phyloP scores from a whole-genome alignment of 2,329 filamentous ascomycete genomes.

The Aspergillus brunneoviolaceus region DNA sequence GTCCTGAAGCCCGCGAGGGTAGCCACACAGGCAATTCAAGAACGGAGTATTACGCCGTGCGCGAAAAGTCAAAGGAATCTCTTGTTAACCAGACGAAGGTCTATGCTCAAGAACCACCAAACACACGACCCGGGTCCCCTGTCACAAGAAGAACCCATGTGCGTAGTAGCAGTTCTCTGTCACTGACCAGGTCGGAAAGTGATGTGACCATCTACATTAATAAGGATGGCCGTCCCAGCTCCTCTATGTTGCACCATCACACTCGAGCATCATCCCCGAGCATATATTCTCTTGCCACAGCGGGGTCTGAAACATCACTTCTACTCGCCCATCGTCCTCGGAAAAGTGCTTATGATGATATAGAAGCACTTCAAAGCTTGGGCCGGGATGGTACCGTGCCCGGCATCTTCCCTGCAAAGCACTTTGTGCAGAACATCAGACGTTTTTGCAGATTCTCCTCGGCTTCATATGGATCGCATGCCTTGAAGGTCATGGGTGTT shows the following conservation, averaged over 20 bases:
- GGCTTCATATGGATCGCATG: conserved; percentile 49
- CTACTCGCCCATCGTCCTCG: conserved; percentile 43
- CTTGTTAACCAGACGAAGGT: conserved; percentile 44
- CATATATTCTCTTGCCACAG: conserved; percentile 47
- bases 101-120: conserved; percentile 39
- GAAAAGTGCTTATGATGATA: conserved; percentile 48
- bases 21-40: conserved; percentile 20
- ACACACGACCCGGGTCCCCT: conserved; percentile 40
- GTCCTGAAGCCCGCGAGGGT: conserved; percentile 16
- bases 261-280: conserved; percentile 45
- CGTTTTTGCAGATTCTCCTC: conserved; percentile 50
- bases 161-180: conserved; percentile 45
- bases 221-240: conserved; percentile 30
- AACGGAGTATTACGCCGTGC: conserved; percentile 36
- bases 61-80: conserved; percentile 41
- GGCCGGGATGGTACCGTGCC: conserved; percentile 46
- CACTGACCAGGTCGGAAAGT: conserved; percentile 43
- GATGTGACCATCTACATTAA: conserved; percentile 36
- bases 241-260: conserved; percentile 32
- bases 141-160: conserved; percentile 41
- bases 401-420: conserved; percentile 47
- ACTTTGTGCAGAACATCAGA: conserved; percentile 48
- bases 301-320: conserved; percentile 46
- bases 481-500: conserved; percentile 49
- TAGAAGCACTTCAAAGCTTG: conserved; percentile 44